A percentile compares a stretch with the other conserved stretches of the same genome.
Conservation (phyloP, 352 stramenopile genomes). For the Thraustotheca clavata region DNA sequence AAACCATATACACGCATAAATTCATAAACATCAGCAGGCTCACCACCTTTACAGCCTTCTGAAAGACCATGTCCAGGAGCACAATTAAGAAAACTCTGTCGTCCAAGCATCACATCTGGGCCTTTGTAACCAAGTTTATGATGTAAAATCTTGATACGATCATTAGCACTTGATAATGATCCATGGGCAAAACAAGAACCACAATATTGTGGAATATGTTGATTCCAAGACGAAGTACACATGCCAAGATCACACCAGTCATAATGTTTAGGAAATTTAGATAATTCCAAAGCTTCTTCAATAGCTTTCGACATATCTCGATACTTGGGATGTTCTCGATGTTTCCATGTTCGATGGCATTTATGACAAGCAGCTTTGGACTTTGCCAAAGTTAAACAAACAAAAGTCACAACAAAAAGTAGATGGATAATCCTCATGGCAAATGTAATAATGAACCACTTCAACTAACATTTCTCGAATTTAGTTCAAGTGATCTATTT, state of each 20-base stretch:
- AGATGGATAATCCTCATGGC: not conserved
- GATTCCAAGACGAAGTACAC: slow-evolving; percentile 72
- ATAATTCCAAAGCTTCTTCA: slow-evolving; percentile 25
- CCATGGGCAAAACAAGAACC: slow-evolving; percentile 77
- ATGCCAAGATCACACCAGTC: slow-evolving; percentile 85
- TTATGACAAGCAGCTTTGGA: not conserved
- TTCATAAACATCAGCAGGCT: slow-evolving; percentile 67
- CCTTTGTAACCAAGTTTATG: slow-evolving; percentile 51
- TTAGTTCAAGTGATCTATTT: not conserved
- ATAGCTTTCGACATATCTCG: not conserved
- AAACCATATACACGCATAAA: slow-evolving; percentile 69
- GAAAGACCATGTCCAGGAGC: slow-evolving; percentile 60
- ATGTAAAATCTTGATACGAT: slow-evolving; percentile 74
- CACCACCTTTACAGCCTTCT: slow-evolving; percentile 51
- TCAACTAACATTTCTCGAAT: not conserved
- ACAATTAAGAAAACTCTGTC: slow-evolving; percentile 78
- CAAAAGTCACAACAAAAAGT: not conserved
- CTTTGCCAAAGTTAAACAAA: not conserved
- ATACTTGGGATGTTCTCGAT: not conserved
- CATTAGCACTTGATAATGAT: slow-evolving; percentile 60
- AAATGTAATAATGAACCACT: slow-evolving; percentile 5
- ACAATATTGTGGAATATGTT: slow-evolving; percentile 83
- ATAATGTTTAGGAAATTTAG: slow-evolving; percentile 58
- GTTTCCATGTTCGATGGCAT: slow-evolving; percentile 10
- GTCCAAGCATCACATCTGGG: slow-evolving; percentile 70